Evolutionary conservation across 805 yeast genomes (phyloP).

Genomic region (Saturnispora gosingensis): DNA sequence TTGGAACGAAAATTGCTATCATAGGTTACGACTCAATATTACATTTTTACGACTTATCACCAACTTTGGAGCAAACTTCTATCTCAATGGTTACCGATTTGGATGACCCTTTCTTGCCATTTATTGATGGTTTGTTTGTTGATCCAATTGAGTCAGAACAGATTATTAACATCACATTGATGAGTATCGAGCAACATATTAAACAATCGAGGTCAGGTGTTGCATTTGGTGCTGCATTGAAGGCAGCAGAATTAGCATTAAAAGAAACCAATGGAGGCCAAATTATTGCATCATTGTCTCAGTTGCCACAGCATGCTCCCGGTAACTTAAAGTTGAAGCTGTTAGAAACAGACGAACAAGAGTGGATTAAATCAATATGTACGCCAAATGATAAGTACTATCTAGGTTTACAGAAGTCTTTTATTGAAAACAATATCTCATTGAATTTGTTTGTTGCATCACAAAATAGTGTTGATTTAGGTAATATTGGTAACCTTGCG

Average conservation of each 20-base stretch:
- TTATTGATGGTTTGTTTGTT: constrained; percentile 66
- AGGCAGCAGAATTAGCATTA: constrained; percentile 56
- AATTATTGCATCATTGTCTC: constrained; percentile 55
- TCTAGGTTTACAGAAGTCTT: constrained; percentile 46
- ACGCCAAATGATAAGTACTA: constrained; percentile 57
- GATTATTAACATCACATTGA: constrained; percentile 60
- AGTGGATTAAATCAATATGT: constrained; percentile 39
- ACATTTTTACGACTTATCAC: constrained; percentile 62
- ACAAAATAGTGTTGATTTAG: constrained; percentile 53
- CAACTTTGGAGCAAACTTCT: constrained; percentile 45
- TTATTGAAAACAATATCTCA: constrained; percentile 53
- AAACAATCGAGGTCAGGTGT: constrained; percentile 45
- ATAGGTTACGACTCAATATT: constrained; percentile 66
- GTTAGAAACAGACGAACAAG: constrained; percentile 27
- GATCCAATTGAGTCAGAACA: constrained; percentile 60
- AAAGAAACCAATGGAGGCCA: constrained; percentile 74
- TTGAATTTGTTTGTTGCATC: constrained; percentile 69
- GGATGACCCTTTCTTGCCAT: constrained; percentile 75
- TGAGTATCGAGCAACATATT: constrained; percentile 42
- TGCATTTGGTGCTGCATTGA: constrained; percentile 70
- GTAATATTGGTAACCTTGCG: constrained; percentile 60
- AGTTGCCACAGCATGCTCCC: constrained; percentile 74
- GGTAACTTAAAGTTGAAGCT: constrained; percentile 51
- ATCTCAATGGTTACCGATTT: constrained; percentile 59
- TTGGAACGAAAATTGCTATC: constrained; percentile 52